Conservation (phyloP, 2,329 filamentous ascomycete species). For the Mycosphaerella sp. region DNA sequence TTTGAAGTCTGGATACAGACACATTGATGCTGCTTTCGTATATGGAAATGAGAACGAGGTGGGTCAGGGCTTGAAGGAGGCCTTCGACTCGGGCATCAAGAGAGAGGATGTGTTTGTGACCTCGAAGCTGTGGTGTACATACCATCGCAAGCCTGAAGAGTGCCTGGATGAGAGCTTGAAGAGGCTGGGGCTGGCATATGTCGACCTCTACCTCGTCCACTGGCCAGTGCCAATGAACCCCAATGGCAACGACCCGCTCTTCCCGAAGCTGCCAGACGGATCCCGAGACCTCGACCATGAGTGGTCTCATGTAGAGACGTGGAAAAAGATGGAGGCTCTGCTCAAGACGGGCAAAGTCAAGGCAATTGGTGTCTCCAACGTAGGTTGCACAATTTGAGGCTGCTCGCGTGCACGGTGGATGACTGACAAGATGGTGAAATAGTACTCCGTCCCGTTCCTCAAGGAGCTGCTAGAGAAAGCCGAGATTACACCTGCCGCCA, state of each 20-base stretch:
- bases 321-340: slow-evolving; percentile 67
- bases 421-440: neutral
- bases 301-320: slow-evolving; percentile 68
- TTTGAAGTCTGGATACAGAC: slow-evolving; percentile 45
- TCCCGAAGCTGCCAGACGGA: slow-evolving; percentile 69
- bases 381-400: neutral
- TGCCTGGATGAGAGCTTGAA: slow-evolving; percentile 67
- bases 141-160: slow-evolving; percentile 62
- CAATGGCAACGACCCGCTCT: slow-evolving; percentile 61
- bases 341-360: slow-evolving; percentile 43
- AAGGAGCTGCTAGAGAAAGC: slow-evolving; percentile 42
- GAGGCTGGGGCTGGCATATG: slow-evolving; percentile 68
- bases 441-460: slow-evolving; percentile 42
- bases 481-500: slow-evolving; percentile 25
- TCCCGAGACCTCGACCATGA: slow-evolving; percentile 63
- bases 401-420: neutral
- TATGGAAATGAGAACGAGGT: slow-evolving; percentile 81
- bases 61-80: slow-evolving; percentile 67
- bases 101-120: slow-evolving; percentile 76
- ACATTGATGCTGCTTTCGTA: slow-evolving; percentile 65
- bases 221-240: slow-evolving; percentile 73
- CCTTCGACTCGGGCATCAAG: slow-evolving; percentile 60
- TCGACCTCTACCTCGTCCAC: slow-evolving; percentile 77
- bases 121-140: slow-evolving; percentile 80
- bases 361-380: slow-evolving; percentile 46